Conservation (phyloP, 2,329 filamentous ascomycete genomes). For the Dactylellina drechsleri region DNA sequence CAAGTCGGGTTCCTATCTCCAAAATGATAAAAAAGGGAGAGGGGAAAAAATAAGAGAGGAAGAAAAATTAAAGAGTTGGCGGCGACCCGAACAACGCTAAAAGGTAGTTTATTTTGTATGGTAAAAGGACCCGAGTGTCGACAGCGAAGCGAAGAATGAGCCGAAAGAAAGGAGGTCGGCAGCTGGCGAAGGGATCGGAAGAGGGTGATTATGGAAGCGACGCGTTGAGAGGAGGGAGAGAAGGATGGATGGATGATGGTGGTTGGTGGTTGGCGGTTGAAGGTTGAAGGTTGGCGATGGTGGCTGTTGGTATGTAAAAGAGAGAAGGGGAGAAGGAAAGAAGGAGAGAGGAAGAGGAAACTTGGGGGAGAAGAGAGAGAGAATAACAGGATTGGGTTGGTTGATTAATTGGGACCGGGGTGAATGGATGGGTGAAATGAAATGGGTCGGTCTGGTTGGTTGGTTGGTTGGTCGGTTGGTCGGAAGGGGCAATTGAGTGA, state of each 20-base stretch:
- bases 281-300: slow-evolving; percentile 57
- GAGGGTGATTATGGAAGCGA: neutral
- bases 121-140: too few relatives aligned
- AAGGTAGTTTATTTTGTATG: slow-evolving; percentile 3
- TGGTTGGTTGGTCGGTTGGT: slow-evolving; percentile 2
- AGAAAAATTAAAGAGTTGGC: slow-evolving; percentile 1
- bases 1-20: slow-evolving; percentile 23
- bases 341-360: slow-evolving; percentile 54
- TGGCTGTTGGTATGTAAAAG: slow-evolving; percentile 54
- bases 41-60: neutral
- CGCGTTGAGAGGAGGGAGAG: neutral
- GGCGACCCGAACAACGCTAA: slow-evolving; percentile 9
- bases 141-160: too few relatives aligned
- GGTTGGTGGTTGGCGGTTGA: neutral
- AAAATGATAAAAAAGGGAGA: slow-evolving; percentile 4
- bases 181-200: slow-evolving; percentile 20
- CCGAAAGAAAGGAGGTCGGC: slow-evolving; percentile 12
- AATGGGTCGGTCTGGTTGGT: too few relatives aligned
- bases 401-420: too few relatives aligned
- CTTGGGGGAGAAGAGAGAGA: slow-evolving; percentile 55
- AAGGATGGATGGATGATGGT: neutral
- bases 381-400: too few relatives aligned
- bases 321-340: slow-evolving; percentile 56
- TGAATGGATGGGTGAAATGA: too few relatives aligned
- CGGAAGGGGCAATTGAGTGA: slow-evolving; percentile 56